These are phyloP conservation scores for Auriscalpium vulgare DNA, from an alignment of 768 basidiomycete species.

Conservation along the genomic window DNA sequence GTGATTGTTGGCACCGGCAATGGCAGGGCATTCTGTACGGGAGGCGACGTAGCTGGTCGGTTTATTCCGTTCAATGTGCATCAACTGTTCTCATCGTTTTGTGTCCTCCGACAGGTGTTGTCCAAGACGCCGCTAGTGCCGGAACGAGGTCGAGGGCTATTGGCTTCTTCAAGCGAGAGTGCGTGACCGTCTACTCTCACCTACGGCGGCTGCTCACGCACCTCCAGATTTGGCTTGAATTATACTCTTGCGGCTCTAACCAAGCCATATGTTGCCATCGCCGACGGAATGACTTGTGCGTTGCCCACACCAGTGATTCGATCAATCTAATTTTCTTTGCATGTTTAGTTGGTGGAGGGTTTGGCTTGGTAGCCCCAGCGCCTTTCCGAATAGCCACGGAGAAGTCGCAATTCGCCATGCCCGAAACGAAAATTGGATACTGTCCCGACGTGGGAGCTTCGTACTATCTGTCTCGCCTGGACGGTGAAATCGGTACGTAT, in stretches of 20 bases:
- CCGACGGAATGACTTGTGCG: conserved; percentile 90
- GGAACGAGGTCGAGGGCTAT: conserved; percentile 56
- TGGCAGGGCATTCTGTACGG: conserved; percentile 84
- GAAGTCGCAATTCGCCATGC: conserved; percentile 90
- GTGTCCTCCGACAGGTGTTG: conserved; percentile 37
- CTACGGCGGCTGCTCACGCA: not conserved
- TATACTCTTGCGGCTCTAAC: conserved; percentile 58
- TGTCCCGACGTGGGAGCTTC: conserved; percentile 91
- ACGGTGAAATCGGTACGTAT: conserved; percentile 92
- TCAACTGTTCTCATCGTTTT: not conserved
- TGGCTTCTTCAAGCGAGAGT: conserved; percentile 89
- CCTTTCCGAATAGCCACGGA: conserved; percentile 92
- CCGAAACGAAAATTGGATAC: conserved; percentile 89
- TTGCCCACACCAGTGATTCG: conserved; percentile 16
- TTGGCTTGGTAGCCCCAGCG: conserved; percentile 78
- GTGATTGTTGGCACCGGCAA: conserved; percentile 66
- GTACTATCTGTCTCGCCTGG: conserved; percentile 81
- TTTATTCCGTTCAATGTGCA: not conserved
- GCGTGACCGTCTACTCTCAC: conserved; percentile 23
- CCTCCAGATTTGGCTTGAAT: conserved; percentile 69
- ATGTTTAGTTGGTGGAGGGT: conserved; percentile 86
- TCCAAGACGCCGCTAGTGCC: conserved; percentile 40
- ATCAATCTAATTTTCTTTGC: conserved; percentile 9
- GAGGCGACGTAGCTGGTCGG: conserved; percentile 89
- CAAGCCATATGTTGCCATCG: conserved; percentile 86